A percentile compares a stretch with the other conserved stretches of the same genome.
Evolutionary conservation across 1,284 basidiomycete genomes (phyloP).

Genomic region (Rhizoctonia solani): DNA sequence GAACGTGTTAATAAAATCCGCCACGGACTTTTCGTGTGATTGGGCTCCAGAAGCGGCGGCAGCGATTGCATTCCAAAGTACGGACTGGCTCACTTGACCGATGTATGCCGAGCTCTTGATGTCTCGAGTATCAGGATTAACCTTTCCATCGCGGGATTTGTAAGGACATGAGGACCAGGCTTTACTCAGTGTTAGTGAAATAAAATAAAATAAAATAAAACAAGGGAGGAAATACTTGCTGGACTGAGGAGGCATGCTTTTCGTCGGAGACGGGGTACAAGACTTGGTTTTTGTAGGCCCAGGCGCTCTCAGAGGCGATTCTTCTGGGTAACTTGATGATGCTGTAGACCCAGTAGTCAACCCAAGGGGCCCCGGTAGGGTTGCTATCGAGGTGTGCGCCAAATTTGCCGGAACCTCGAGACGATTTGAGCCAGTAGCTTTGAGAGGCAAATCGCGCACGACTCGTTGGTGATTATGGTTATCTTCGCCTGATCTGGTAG

Average conservation of each 20-base stretch:
- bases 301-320: constrained; percentile 10
- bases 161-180: constrained; percentile 64
- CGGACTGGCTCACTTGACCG: constrained; percentile 59
- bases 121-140: constrained; percentile 66
- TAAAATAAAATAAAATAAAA: neutral
- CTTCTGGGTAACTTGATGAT: neutral
- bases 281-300: constrained; percentile 14
- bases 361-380: neutral
- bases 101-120: constrained; percentile 61
- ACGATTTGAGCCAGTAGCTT: neutral
- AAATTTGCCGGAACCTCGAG: neutral
- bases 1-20: constrained; percentile 57
- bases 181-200: constrained; percentile 1
- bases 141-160: constrained; percentile 57
- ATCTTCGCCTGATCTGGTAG: too few species aligned
- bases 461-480: too few species aligned
- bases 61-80: constrained; percentile 64
- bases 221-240: constrained; percentile 8
- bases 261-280: constrained; percentile 54
- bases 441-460: too few species aligned
- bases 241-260: constrained; percentile 45
- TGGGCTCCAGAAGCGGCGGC: constrained; percentile 53
- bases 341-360: neutral
- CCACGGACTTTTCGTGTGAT: constrained; percentile 50
- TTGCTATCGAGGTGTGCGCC: neutral